Conservation (phyloP, 345 rosid species). For the Dipteronia sinensis region DNA sequence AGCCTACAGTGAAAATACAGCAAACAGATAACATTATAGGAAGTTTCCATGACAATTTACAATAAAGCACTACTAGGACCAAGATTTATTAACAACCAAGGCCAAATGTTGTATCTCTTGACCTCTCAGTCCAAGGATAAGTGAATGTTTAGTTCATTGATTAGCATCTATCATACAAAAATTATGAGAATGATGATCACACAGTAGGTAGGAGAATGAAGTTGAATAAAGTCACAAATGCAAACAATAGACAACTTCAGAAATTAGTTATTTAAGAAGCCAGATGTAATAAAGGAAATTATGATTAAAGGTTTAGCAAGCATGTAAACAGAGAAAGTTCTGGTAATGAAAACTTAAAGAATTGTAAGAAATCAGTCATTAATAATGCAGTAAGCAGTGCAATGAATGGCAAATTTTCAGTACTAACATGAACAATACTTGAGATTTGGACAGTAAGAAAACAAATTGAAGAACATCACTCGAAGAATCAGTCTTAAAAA, state of each 20-base stretch:
- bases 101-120: background rate
- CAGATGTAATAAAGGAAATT: background rate
- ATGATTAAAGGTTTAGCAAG: background rate
- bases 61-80: background rate
- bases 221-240: background rate
- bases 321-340: background rate
- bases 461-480: background rate
- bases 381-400: background rate
- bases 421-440: background rate
- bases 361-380: background rate
- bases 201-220: background rate
- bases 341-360: background rate
- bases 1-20: constrained; percentile 57
- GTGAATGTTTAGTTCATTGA: background rate
- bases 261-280: background rate
- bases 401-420: too few species aligned
- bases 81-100: background rate
- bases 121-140: background rate
- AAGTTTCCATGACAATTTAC: constrained; percentile 10
- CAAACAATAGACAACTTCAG: background rate
- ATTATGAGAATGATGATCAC: background rate
- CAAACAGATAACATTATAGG: constrained; percentile 12
- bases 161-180: background rate
- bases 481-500: background rate
- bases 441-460: background rate